A percentile compares a stretch with the other conserved stretches of the same genome.
Conservation (phyloP, 1,284 basidiomycete species). For the Wallemia hederae region DNA sequence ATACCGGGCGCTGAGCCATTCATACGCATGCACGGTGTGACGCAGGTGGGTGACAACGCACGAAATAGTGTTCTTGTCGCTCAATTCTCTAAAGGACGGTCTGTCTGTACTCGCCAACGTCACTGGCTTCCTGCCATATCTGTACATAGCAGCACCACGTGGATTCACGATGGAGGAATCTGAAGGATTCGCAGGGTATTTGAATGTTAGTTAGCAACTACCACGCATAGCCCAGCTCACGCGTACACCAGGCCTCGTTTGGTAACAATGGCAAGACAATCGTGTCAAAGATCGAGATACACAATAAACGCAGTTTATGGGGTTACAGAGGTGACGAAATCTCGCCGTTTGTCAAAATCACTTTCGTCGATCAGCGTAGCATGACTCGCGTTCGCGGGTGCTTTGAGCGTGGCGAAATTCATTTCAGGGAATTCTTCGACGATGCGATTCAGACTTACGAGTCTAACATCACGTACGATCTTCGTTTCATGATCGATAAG, state of each 20-base stretch:
- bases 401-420: conserved; percentile 57
- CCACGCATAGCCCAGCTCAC: background rate
- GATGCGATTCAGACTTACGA: conserved; percentile 43
- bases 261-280: conserved; percentile 15
- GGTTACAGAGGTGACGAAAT: conserved; percentile 54
- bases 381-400: conserved; percentile 64
- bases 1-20: conserved; percentile 25
- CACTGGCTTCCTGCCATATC: conserved; percentile 60
- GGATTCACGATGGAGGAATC: conserved; percentile 44
- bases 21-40: conserved; percentile 63
- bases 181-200: conserved; percentile 29
- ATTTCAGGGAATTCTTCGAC: conserved; percentile 36
- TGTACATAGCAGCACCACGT: conserved; percentile 56
- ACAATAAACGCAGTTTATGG: conserved; percentile 46
- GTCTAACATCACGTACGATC: conserved; percentile 60
- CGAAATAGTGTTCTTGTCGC: background rate
- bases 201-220: conserved; percentile 33
- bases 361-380: conserved; percentile 34
- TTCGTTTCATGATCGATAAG: conserved; percentile 89
- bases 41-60: conserved; percentile 25
- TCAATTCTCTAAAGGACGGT: conserved; percentile 25
- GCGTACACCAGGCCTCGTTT: conserved; percentile 1
- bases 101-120: conserved; percentile 63
- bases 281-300: conserved; percentile 30
- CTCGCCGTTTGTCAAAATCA: conserved; percentile 55